Conservation (phyloP, 768 basidiomycete genomes). For the Lyophyllum atratum region DNA sequence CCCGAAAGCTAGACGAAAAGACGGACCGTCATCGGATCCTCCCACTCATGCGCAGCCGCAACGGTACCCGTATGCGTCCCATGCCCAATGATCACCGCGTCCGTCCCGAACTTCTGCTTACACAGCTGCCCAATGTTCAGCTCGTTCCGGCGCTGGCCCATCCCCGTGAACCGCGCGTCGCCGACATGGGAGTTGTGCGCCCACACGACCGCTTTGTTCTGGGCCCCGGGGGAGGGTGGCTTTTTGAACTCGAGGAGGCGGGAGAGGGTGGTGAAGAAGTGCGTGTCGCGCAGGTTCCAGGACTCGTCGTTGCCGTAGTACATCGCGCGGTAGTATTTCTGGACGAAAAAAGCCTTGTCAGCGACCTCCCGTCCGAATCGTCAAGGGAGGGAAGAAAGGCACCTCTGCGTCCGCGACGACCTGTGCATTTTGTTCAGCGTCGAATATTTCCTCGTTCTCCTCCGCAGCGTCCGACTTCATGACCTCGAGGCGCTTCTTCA, state of each 20-base stretch:
- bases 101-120: background rate
- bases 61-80: background rate
- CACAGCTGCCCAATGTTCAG: background rate
- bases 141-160: background rate
- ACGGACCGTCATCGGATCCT: background rate
- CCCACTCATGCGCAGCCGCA: background rate
- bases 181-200: background rate
- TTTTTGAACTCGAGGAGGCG: background rate
- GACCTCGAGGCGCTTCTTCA: background rate
- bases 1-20: background rate
- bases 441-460: background rate
- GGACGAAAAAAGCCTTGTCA: background rate
- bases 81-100: background rate
- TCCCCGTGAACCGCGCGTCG: background rate
- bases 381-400: background rate
- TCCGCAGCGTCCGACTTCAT: background rate
- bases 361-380: background rate
- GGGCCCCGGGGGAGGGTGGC: background rate
- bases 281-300: background rate
- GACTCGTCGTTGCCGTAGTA: background rate
- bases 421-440: background rate
- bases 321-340: background rate
- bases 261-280: background rate
- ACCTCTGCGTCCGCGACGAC: background rate
- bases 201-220: background rate